Percentiles rank a stretch among this genome's conserved stretches.
Conservation (phyloP, 257 asterid genomes). For the Salvia rosmarinus region DNA sequence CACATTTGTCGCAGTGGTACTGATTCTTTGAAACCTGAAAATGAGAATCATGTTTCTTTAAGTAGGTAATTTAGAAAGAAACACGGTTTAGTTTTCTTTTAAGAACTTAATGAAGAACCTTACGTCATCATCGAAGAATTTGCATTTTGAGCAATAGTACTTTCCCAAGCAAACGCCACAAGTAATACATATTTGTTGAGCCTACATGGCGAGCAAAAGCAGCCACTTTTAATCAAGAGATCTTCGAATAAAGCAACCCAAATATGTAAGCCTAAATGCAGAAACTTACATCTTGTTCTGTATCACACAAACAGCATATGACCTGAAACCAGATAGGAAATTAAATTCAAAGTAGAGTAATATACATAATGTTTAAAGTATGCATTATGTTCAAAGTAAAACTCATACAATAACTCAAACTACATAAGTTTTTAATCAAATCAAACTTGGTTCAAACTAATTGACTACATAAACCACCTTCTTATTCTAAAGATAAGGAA, state of each 20-base stretch:
- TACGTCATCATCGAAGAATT: conserved; percentile 73
- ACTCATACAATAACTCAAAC: neutral
- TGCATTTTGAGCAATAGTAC: conserved; percentile 68
- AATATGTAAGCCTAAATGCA: neutral
- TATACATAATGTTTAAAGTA: neutral
- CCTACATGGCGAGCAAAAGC: conserved; percentile 33
- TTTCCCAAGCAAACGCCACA: conserved; percentile 72
- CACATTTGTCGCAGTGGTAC: conserved; percentile 75
- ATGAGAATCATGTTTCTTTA: neutral
- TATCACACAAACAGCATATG: conserved; percentile 43
- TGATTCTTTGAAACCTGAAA: conserved; percentile 64
- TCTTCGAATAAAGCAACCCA: neutral
- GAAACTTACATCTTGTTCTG: conserved; percentile 53
- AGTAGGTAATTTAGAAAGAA: neutral
- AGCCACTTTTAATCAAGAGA: conserved; percentile 9
- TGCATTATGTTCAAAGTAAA: neutral
- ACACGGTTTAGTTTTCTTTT: neutral
- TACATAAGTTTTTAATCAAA: neutral
- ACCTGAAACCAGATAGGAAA: conserved; percentile 37
- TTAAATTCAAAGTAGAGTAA: neutral
- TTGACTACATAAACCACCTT: neutral
- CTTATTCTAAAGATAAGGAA: neutral
- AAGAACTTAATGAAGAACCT: conserved; percentile 24
- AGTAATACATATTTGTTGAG: conserved; percentile 41
- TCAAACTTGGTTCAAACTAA: neutral